Evolutionary conservation across 2,329 filamentous ascomycete species (phyloP).

Genomic region (Aspergillus awamori): DNA sequence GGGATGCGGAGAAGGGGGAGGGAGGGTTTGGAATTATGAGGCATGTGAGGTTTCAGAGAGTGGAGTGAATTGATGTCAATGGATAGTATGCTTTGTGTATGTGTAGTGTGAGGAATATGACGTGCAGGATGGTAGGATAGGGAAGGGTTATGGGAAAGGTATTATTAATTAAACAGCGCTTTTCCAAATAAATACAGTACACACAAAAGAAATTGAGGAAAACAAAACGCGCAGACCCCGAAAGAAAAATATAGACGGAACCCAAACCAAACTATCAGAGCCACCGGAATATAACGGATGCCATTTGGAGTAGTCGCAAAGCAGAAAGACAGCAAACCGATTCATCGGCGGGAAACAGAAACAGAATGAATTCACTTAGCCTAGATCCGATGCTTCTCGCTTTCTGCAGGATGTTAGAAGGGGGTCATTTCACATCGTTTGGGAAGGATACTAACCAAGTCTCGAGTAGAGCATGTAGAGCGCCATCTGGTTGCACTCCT

Average conservation of each 20-base stretch:
- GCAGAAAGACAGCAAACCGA: conserved; percentile 21
- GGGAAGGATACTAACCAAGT: conserved; percentile 65
- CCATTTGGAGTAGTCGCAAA: conserved; percentile 14
- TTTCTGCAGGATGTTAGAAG: conserved; percentile 57
- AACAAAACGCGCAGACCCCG: conserved; percentile 17
- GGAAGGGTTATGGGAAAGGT: not conserved
- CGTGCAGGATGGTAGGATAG: not conserved
- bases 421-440: conserved; percentile 12
- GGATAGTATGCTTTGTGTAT: not conserved
- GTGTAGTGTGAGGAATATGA: not conserved
- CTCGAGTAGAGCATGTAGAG: conserved; percentile 98
- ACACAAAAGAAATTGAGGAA: conserved; percentile 25
- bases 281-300: conserved; percentile 17
- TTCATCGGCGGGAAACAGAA: conserved; percentile 23
- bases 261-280: conserved; percentile 24
- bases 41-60: not conserved
- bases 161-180: conserved; percentile 22
- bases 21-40: conserved; percentile 46
- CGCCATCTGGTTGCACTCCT: conserved; percentile 99
- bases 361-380: conserved; percentile 13
- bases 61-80: not conserved
- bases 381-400: conserved; percentile 73
- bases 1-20: conserved; percentile 45
- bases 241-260: conserved; percentile 17
- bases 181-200: conserved; percentile 37